A percentile compares a stretch with the other conserved stretches of the same genome.
Evolutionary conservation across 2,329 filamentous ascomycete genomes (phyloP).

Genomic region (Aspergillus fischeri): DNA sequence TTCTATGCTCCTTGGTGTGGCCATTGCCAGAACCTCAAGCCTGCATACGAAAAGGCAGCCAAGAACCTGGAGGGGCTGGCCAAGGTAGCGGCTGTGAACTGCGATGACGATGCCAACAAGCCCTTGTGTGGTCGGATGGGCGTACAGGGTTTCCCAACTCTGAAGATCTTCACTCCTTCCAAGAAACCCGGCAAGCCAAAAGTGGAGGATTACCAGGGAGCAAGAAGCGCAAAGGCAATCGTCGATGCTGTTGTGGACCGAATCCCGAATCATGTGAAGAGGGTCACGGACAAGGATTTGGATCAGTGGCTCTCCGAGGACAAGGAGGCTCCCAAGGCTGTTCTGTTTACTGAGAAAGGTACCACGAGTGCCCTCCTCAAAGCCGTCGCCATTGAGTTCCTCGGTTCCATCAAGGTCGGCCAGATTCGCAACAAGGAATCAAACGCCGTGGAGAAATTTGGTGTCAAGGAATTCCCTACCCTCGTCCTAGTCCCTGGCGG

Average conservation of each 20-base stretch:
- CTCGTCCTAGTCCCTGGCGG: constrained; percentile 74
- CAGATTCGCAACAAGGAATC: constrained; percentile 82
- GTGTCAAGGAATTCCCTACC: constrained; percentile 72
- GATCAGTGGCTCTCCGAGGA: constrained; percentile 67
- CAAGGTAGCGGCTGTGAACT: constrained; percentile 91
- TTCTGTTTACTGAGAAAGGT: constrained; percentile 92
- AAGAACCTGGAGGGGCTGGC: constrained; percentile 84
- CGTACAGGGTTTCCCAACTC: constrained; percentile 87
- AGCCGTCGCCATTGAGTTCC: constrained; percentile 84
- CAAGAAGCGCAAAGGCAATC: constrained; percentile 78
- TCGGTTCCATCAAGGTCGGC: constrained; percentile 71
- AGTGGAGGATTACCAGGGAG: constrained; percentile 87
- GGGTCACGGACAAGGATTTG: constrained; percentile 72
- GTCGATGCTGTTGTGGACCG: constrained; percentile 78
- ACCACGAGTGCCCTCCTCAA: constrained; percentile 77
- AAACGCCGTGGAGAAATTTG: constrained; percentile 67
- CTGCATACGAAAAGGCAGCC: constrained; percentile 90
- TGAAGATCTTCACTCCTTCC: constrained; percentile 86
- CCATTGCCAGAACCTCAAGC: constrained; percentile 93
- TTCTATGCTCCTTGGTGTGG: constrained; percentile 99
- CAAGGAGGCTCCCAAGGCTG: constrained; percentile 71
- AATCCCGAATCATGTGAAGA: constrained; percentile 88
- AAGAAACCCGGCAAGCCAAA: constrained; percentile 75
- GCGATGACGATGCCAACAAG: constrained; percentile 92
- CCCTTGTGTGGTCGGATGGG: constrained; percentile 78